Percentiles rank a stretch among this genome's conserved stretches.
Evolutionary conservation across 106 monocot genomes (phyloP).

Genomic region (Acorus calamus): DNA sequence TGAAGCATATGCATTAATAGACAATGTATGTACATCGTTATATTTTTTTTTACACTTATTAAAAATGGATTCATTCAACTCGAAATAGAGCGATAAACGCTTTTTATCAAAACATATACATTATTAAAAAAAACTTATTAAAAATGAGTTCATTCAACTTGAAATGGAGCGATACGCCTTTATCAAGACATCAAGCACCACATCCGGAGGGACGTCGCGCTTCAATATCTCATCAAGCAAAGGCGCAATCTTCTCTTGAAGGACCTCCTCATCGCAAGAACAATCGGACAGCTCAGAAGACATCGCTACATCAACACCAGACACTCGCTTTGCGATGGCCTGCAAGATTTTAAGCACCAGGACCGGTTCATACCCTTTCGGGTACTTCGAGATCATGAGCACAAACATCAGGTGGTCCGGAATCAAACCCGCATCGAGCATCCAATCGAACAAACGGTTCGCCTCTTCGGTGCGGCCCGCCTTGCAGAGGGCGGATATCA

Average conservation of each 20-base stretch:
- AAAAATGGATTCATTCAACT: no score
- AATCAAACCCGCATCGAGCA: slow-evolving; percentile 22
- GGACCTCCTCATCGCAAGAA: slow-evolving; percentile 7
- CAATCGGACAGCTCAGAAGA: slow-evolving; percentile 7
- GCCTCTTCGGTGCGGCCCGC: slow-evolving; percentile 37
- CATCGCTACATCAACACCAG: slow-evolving; percentile 2
- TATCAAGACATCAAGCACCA: slow-evolving; percentile 23
- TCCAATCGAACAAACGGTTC: slow-evolving; percentile 23
- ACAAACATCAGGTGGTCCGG: slow-evolving; percentile 35
- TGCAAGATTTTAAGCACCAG: slow-evolving; percentile 27
- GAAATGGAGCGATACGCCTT: slow-evolving; percentile 14
- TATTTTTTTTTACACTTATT: no score
- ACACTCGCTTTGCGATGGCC: slow-evolving; percentile 20
- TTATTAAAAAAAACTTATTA: no score
- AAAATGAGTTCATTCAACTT: no score
- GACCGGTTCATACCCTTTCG: background rate
- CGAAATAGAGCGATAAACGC: background rate
- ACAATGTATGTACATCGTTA: no score
- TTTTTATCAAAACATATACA: slow-evolving; percentile 14
- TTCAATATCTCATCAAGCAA: slow-evolving; percentile 23
- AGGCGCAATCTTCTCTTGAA: slow-evolving; percentile 10
- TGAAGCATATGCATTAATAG: no score
- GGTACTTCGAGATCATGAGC: slow-evolving; percentile 15
- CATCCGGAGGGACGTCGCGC: slow-evolving; percentile 22
- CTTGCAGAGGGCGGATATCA: slow-evolving; percentile 62